A percentile compares a stretch with the other conserved stretches of the same genome.
Evolutionary conservation across 441 rosid species (phyloP).

Genomic region (Biscutella auriculata): DNA sequence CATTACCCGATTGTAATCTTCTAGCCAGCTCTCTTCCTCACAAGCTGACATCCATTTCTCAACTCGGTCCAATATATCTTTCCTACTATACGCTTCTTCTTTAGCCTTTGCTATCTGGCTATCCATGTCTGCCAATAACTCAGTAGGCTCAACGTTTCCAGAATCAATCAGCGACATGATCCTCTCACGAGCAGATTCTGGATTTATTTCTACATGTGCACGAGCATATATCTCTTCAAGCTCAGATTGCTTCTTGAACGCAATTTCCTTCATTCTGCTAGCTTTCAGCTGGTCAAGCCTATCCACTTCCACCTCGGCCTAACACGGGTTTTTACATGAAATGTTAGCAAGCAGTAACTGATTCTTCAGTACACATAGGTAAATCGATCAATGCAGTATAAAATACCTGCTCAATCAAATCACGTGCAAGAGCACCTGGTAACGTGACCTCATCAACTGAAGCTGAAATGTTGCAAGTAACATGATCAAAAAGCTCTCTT

Average conservation of each 20-base stretch:
- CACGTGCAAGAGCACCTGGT: conserved; percentile 80
- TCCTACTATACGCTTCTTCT: conserved; percentile 87
- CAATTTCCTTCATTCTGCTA: conserved; percentile 94
- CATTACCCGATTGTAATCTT: conserved; percentile 82
- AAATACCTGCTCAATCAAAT: conserved; percentile 81
- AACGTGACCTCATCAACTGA: conserved; percentile 80
- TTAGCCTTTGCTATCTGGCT: conserved; percentile 71
- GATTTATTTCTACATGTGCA: conserved; percentile 78
- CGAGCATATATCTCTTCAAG: conserved; percentile 75
- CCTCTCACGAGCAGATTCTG: conserved; percentile 77
- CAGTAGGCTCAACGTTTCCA: conserved; percentile 79
- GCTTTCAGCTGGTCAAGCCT: conserved; percentile 90
- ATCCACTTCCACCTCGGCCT: conserved; percentile 89
- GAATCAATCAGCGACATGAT: conserved; percentile 70
- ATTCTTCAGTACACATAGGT: not conserved
- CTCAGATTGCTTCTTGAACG: conserved; percentile 76
- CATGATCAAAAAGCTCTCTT: conserved; percentile 68
- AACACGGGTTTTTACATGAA: not conserved
- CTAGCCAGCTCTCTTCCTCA: conserved; percentile 99
- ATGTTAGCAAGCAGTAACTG: conserved; percentile 11
- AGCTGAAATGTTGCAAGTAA: conserved; percentile 74
- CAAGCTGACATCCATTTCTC: conserved; percentile 99
- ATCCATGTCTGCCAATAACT: conserved; percentile 86
- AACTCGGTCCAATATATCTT: conserved; percentile 88
- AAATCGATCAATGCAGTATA: not conserved